Percentiles rank a stretch among this genome's conserved stretches.
phyloP scores from a whole-genome alignment of 1,139 yeast genomes.

The Candida anutae region DNA sequence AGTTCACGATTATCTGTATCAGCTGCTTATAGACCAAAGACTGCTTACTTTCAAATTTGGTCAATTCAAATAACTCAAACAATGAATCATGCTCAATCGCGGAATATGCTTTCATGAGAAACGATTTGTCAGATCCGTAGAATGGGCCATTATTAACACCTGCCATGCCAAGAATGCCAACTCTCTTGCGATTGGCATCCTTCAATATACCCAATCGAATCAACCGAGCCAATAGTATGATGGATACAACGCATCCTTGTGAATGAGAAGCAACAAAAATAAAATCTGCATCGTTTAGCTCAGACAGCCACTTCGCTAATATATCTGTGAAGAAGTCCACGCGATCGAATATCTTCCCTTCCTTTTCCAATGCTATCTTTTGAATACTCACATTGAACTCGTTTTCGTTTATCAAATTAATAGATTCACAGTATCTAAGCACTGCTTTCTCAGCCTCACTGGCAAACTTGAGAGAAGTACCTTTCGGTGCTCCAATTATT shows the following conservation, averaged over 20 bases:
- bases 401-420: conserved; percentile 33
- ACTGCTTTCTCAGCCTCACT: conserved; percentile 79
- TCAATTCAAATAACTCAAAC: conserved; percentile 80
- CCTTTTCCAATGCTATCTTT: conserved; percentile 87
- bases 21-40: conserved; percentile 66
- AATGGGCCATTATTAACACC: conserved; percentile 93
- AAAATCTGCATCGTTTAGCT: conserved; percentile 71
- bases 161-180: conserved; percentile 88
- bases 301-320: conserved; percentile 62
- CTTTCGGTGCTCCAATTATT: conserved; percentile 86
- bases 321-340: conserved; percentile 74
- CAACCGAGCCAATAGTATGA: conserved; percentile 64
- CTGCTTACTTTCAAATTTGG: conserved; percentile 63
- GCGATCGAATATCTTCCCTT: conserved; percentile 81
- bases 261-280: conserved; percentile 89
- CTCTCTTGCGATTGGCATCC: conserved; percentile 38
- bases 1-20: conserved; percentile 52
- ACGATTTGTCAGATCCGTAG: conserved; percentile 77
- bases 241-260: conserved; percentile 91
- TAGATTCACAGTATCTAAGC: conserved; percentile 60
- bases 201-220: conserved; percentile 62
- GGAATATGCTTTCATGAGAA: conserved; percentile 81
- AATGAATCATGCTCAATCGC: conserved; percentile 85
- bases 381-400: conserved; percentile 56
- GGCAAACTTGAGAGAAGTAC: conserved; percentile 82